These are phyloP conservation scores for Rhodosporidiobolus odoratus DNA, from an alignment of 768 basidiomycete species.

Conservation along the genomic window DNA sequence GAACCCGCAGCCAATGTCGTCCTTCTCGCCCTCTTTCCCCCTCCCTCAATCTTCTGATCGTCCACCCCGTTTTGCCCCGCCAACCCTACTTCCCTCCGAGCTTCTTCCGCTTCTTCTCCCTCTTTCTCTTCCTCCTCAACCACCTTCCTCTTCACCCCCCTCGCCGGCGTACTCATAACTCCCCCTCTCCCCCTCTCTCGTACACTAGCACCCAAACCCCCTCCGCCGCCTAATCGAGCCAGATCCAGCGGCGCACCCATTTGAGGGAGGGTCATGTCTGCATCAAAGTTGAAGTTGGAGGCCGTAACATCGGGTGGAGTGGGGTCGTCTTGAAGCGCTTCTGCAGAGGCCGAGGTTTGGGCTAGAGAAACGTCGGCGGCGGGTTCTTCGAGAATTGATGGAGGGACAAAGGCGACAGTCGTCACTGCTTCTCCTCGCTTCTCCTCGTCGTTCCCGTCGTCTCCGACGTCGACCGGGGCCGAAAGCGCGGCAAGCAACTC, in stretches of 20 bases:
- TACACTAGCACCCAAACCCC: background rate
- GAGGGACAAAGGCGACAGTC: background rate
- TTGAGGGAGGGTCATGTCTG: background rate
- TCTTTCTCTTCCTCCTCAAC: background rate
- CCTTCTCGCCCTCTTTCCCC: background rate
- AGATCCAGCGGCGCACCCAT: conserved; percentile 17
- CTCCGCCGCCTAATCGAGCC: background rate
- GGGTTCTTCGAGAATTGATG: no score
- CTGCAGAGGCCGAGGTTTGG: no score
- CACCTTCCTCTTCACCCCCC: background rate
- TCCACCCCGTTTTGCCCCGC: background rate
- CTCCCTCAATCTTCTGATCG: background rate
- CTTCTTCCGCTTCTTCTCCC: background rate
- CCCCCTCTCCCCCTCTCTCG: background rate
- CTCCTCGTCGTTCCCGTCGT: no score
- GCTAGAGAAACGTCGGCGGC: background rate
- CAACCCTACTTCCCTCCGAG: no score
- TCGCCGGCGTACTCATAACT: conserved; percentile 10
- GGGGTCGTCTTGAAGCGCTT: no score
- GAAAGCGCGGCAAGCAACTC: background rate
- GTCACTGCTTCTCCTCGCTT: no score
- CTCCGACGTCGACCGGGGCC: background rate
- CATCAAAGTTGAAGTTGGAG: background rate
- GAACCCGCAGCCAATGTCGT: background rate
- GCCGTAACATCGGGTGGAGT: background rate